These are phyloP conservation scores for Xylaria telfairii DNA, from an alignment of 495 filamentous ascomycete species.

Conservation along the genomic window DNA sequence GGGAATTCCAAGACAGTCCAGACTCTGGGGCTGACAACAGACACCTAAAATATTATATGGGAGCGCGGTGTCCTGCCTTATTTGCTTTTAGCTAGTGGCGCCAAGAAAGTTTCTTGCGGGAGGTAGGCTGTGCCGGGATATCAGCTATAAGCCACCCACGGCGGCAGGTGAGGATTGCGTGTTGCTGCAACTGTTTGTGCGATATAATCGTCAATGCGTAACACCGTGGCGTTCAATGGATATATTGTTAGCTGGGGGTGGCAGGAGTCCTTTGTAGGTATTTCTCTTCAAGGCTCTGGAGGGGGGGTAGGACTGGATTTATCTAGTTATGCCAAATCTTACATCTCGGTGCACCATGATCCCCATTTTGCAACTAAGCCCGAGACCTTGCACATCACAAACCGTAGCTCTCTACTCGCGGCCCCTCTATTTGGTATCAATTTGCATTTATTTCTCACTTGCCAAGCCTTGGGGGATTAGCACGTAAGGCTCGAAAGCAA, in stretches of 20 bases:
- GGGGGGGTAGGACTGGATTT: not conserved
- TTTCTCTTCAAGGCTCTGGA: not conserved
- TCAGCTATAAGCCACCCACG: constrained; percentile 19
- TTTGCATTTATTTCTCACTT: constrained; percentile 1
- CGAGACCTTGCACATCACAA: not conserved
- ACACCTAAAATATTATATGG: constrained; percentile 8
- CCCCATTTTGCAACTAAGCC: not conserved
- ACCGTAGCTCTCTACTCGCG: not conserved
- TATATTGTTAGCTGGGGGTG: not conserved
- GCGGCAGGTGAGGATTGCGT: constrained; percentile 12
- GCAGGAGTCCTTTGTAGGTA: not conserved
- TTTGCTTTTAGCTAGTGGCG: constrained; percentile 3
- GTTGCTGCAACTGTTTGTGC: constrained; percentile 7
- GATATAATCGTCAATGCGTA: not conserved
- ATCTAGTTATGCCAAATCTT: constrained; percentile 3
- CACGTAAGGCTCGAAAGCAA: constrained; percentile 1
- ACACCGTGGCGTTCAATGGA: not conserved
- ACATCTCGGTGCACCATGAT: not conserved
- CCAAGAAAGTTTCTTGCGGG: constrained; percentile 20
- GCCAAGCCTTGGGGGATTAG: constrained; percentile 20
- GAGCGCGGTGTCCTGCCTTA: not conserved
- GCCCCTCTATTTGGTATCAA: not conserved
- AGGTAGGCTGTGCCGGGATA: not conserved
- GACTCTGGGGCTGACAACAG: constrained; percentile 6
- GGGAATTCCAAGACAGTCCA: constrained; percentile 13